Evolutionary conservation across 2,329 filamentous ascomycete genomes (phyloP), one percentile per base, ranked within the genome.

Genomic region (Coniochaeta sp.): DNA sequence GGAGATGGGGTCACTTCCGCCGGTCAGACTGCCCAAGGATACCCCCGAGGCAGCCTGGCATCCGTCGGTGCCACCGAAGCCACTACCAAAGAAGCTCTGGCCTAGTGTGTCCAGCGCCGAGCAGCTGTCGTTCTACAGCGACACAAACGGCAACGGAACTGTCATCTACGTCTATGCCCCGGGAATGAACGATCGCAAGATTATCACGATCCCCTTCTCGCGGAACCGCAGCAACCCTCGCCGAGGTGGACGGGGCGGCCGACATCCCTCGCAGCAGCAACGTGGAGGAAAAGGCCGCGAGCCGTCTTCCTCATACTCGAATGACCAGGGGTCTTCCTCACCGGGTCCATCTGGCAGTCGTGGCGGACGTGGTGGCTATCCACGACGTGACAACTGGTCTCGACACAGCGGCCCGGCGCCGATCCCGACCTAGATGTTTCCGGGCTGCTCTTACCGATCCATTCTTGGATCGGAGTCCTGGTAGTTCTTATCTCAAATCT

Each of bases 1-100:
- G 67, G 89, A 92, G 71, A 89, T 89, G 77, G 89, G 89, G 3
- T 92, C 89, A 8, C 74, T 91, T n/a, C 89, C 89, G 0, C 80
- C 83, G 24, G 85, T 92, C 26, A 83, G 82, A 59, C 75, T 92
- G n/a, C 89, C 89, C 8, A 78, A 80, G 55, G 81, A 80, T 60
- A 80, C 81, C 5, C 86, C 88, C 1, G 80, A 84, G 38, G 80
- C 81, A 38, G 82, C 85, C 17, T 90, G 87, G 86, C 78, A 81
- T 60, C 81, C 85, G 16, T 83, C 82, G 7, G 70, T 77, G 14
- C 75, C 80, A 44, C 80, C 81, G 38, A 87, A 85, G 68, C 77
- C 81, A 1, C 73, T 86, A 14, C 82, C 79, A 0, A 78, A 77
- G 62, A 80, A 76, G 64, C 79, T 86, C 44, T 68, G 76, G 33